Evolutionary conservation across 2,329 filamentous ascomycete genomes (phyloP).

Genomic region (Ophiostoma angusticollis): DNA sequence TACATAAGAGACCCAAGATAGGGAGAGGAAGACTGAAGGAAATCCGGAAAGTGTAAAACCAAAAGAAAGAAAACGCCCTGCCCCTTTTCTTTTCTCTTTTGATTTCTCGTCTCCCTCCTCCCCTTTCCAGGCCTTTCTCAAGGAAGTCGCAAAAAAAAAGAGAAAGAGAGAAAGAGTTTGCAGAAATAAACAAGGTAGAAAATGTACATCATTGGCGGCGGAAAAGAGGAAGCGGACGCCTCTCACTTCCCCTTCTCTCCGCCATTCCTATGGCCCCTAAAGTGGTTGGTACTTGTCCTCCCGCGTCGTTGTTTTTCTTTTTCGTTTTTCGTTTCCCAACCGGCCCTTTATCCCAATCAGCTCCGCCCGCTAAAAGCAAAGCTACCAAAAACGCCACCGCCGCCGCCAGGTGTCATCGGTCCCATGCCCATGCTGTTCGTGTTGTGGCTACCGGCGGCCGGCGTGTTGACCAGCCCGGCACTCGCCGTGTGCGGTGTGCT

Average conservation of each 20-base stretch:
- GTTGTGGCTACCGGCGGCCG: conserved; percentile 53
- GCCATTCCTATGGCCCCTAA: no score
- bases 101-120: neutral
- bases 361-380: conserved; percentile 40
- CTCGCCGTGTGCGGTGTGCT: conserved; percentile 52
- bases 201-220: conserved; percentile 4
- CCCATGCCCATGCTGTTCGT: conserved; percentile 49
- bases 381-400: conserved; percentile 61
- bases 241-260: no score
- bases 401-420: conserved; percentile 65
- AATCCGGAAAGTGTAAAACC: neutral
- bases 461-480: conserved; percentile 39
- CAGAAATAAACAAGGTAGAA: neutral
- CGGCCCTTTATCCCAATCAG: conserved; percentile 4
- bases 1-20: neutral
- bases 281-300: neutral
- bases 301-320: neutral
- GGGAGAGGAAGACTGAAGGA: neutral
- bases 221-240: no score
- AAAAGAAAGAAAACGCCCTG: neutral
- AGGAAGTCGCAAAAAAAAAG: neutral
- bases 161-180: conserved; percentile 2
- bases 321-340: neutral
- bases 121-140: no score
- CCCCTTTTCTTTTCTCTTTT: neutral